phyloP scores from a whole-genome alignment of 1,284 basidiomycete genomes.

The Melampsora larici-populina region DNA sequence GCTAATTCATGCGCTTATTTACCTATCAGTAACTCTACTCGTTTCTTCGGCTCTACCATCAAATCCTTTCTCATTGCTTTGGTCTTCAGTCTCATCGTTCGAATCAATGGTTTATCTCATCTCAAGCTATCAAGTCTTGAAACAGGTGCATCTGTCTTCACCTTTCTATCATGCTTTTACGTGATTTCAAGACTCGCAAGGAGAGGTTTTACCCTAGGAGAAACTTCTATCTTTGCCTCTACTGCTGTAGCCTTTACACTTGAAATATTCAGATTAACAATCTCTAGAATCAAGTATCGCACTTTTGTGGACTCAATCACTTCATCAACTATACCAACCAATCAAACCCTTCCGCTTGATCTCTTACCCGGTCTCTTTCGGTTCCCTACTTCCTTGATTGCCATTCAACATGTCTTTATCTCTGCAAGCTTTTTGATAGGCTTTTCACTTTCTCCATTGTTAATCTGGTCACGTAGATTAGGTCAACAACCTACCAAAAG shows the following conservation, averaged over 20 bases:
- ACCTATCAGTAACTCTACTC: conserved; percentile 51
- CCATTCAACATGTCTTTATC: conserved; percentile 88
- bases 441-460: conserved; percentile 87
- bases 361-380: conserved; percentile 65
- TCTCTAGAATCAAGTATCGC: conserved; percentile 11
- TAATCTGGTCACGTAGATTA: conserved; percentile 86
- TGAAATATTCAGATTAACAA: conserved; percentile 58
- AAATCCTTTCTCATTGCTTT: conserved; percentile 45
- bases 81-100: conserved; percentile 21
- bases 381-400: conserved; percentile 82
- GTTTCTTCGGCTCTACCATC: conserved; percentile 49
- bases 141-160: conserved; percentile 68
- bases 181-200: conserved; percentile 83
- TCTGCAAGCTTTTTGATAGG: conserved; percentile 87
- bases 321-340: conserved; percentile 1
- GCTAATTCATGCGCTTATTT: conserved; percentile 49
- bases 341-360: background rate
- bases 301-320: background rate
- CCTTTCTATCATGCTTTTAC: conserved; percentile 90
- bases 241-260: conserved; percentile 81
- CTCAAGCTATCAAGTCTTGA: conserved; percentile 69
- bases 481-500: conserved; percentile 86
- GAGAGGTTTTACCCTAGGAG: conserved; percentile 88
- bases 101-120: conserved; percentile 43
- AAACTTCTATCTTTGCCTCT: conserved; percentile 80